These are phyloP conservation scores for Luffa aegyptiaca DNA, from an alignment of 306 rosid genomes.

Conservation along the genomic window DNA sequence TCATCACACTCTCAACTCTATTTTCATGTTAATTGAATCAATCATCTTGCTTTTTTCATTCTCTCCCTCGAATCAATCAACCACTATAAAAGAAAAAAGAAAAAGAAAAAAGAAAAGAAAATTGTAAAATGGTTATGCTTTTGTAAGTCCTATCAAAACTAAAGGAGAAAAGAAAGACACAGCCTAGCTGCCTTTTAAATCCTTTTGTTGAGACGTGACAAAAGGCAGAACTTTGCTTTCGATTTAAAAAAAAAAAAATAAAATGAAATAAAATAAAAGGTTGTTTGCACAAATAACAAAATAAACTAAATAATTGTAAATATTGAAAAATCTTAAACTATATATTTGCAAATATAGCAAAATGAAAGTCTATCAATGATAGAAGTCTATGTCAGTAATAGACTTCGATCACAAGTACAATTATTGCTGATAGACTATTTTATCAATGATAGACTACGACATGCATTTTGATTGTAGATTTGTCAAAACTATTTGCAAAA, in stretches of 20 bases:
- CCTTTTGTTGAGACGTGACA: constrained; percentile 5
- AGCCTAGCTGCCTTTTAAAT: background rate
- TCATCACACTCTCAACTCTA: background rate
- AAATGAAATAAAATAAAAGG: background rate
- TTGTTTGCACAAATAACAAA: no score
- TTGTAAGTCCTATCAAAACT: background rate
- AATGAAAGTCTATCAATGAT: no score
- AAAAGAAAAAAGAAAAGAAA: background rate
- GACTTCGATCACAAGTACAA: no score
- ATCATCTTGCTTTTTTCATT: background rate
- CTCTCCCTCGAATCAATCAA: background rate
- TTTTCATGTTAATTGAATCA: background rate
- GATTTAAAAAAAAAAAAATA: background rate
- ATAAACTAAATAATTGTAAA: no score
- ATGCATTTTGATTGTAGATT: no score
- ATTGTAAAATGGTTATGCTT: background rate
- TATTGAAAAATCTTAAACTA: no score
- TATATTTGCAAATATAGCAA: no score
- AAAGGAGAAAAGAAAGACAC: constrained; percentile 4
- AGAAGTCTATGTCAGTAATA: no score
- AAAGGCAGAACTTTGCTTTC: background rate
- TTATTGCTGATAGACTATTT: no score
- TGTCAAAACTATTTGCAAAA: no score
- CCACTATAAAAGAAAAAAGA: background rate
- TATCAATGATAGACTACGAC: no score